Evolutionary conservation across 2,329 filamentous ascomycete species (phyloP).

Genomic region (Immersiporthe knoxdaviesiana): DNA sequence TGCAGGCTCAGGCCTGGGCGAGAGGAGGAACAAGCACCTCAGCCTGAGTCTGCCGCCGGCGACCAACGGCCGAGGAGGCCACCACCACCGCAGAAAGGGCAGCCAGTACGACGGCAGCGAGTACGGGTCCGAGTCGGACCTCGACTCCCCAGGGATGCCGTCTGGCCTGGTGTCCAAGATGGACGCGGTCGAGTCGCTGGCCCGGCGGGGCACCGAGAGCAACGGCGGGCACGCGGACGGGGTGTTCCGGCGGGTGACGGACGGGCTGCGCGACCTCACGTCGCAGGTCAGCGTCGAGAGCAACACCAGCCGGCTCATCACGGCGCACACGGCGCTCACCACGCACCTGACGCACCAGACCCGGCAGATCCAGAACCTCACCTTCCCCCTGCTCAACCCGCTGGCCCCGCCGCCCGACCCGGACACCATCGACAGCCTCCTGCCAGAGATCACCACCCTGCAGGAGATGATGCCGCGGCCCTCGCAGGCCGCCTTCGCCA

Average conservation of each 20-base stretch:
- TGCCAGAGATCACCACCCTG: slow-evolving; percentile 68
- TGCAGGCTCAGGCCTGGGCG: slow-evolving; percentile 35
- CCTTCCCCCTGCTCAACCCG: slow-evolving; percentile 72
- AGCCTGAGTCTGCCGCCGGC: slow-evolving; percentile 50
- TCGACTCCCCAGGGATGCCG: slow-evolving; percentile 70
- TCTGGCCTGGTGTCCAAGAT: slow-evolving; percentile 70
- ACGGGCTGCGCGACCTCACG: slow-evolving; percentile 71
- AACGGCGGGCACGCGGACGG: slow-evolving; percentile 67
- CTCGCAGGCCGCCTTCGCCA: slow-evolving; percentile 64
- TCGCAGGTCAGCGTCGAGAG: slow-evolving; percentile 74
- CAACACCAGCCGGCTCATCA: slow-evolving; percentile 72
- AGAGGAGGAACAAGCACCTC: slow-evolving; percentile 38
- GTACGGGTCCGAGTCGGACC: slow-evolving; percentile 72
- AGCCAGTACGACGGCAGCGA: slow-evolving; percentile 74
- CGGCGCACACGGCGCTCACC: slow-evolving; percentile 73
- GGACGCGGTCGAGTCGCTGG: slow-evolving; percentile 72
- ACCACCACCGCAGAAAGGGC: slow-evolving; percentile 51
- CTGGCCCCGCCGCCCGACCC: slow-evolving; percentile 64
- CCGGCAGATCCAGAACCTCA: slow-evolving; percentile 73
- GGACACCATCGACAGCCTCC: slow-evolving; percentile 69
- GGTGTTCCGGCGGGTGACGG: slow-evolving; percentile 70
- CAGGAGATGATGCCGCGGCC: slow-evolving; percentile 69
- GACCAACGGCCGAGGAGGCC: slow-evolving; percentile 42
- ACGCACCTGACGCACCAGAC: slow-evolving; percentile 77
- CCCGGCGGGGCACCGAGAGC: slow-evolving; percentile 66